Percentiles rank a stretch among this genome's conserved stretches.
These are phyloP conservation scores for Aegilops umbellulata DNA, from an alignment of 176 grass and related monocot species.

Conservation along the genomic window DNA sequence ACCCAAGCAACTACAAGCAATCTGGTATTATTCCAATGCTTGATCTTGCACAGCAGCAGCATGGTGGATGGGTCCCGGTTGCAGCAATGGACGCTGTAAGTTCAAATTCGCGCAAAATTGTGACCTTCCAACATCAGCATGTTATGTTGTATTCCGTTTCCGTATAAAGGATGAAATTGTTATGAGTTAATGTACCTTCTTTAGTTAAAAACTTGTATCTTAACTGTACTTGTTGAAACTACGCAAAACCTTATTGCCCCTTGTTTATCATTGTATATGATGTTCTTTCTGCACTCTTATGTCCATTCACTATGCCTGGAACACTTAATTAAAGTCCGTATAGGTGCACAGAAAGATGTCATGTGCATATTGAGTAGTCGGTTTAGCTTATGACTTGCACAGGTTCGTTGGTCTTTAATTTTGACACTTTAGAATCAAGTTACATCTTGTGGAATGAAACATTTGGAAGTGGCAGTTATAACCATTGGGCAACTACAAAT, in stretches of 20 bases:
- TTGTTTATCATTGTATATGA: background rate
- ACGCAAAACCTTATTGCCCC: background rate
- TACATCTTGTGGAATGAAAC: background rate
- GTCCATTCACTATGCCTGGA: background rate
- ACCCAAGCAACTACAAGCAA: slow-evolving; percentile 98
- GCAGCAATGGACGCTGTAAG: slow-evolving; percentile 91
- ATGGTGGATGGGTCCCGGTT: slow-evolving; percentile 97
- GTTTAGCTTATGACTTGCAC: background rate
- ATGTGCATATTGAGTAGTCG: background rate
- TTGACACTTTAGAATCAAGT: background rate
- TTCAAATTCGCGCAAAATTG: background rate
- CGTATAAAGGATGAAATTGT: background rate
- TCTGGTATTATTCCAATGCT: slow-evolving; percentile 85
- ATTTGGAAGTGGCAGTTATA: background rate
- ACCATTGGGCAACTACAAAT: background rate
- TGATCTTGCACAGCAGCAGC: slow-evolving; percentile 92
- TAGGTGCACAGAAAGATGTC: background rate
- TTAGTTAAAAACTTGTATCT: background rate
- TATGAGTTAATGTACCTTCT: background rate
- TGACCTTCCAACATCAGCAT: background rate
- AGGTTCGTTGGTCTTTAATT: background rate
- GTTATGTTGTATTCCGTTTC: background rate
- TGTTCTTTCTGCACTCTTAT: background rate
- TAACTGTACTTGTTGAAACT: background rate
- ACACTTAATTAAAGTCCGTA: background rate